Evolutionary conservation across 2,329 filamentous ascomycete genomes (phyloP).

Genomic region (Pestalotiopsis sp.): DNA sequence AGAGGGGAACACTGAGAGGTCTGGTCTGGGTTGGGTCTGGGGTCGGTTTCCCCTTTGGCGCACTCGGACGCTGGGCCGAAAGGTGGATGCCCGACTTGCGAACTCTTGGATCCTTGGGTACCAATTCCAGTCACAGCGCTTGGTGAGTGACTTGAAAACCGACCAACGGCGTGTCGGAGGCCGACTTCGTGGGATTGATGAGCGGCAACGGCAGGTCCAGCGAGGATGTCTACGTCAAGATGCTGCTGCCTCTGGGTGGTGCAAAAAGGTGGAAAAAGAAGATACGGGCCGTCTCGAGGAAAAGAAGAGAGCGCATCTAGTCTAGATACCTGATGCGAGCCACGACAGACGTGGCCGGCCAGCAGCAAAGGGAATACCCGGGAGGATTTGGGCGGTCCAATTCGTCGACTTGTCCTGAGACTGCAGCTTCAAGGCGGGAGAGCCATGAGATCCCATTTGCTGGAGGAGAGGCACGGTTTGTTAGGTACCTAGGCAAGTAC

Average conservation of each 20-base stretch:
- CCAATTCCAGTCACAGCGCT: conserved; percentile 22
- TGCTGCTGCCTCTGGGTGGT: background rate
- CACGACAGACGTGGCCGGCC: background rate
- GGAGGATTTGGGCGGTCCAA: background rate
- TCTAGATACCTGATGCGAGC: background rate
- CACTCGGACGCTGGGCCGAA: conserved; percentile 11
- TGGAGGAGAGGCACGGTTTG: too few relatives aligned
- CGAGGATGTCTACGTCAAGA: background rate
- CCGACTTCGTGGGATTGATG: background rate
- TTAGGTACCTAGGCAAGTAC: too few relatives aligned
- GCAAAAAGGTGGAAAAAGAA: background rate
- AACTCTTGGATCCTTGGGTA: conserved; percentile 26
- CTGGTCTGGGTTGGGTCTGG: background rate
- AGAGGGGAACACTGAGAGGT: conserved; percentile 4
- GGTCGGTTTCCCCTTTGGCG: background rate
- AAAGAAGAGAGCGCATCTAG: background rate
- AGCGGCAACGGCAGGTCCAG: background rate
- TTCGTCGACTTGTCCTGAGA: background rate
- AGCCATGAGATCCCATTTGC: conserved; percentile 10
- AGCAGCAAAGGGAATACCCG: background rate
- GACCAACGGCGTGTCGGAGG: background rate
- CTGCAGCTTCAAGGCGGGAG: conserved; percentile 5
- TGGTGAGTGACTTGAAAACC: background rate
- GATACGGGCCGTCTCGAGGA: background rate
- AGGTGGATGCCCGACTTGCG: conserved; percentile 24